Conservation (phyloP, 768 basidiomycete species). For the Lactarius vividus region DNA sequence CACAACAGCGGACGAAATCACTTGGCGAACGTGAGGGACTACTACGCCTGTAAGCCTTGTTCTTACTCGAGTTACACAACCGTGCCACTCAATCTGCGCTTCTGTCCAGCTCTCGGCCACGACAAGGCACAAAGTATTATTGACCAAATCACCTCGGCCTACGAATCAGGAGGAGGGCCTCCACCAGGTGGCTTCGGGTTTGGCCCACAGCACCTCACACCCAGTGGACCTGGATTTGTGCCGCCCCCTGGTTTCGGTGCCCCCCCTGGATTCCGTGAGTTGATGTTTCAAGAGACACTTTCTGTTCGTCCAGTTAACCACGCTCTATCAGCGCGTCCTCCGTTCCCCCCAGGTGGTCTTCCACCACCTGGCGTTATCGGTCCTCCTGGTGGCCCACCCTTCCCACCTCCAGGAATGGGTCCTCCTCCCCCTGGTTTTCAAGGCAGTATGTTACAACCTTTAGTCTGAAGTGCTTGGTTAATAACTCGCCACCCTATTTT, state of each 20-base stretch:
- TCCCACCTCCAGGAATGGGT: conserved; percentile 57
- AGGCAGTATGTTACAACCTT: conserved; percentile 41
- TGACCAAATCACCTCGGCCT: conserved; percentile 94
- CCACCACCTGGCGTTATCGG: conserved; percentile 49
- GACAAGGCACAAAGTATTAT: conserved; percentile 98
- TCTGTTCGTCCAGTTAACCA: neutral
- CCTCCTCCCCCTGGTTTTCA: conserved; percentile 44
- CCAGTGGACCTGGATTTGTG: conserved; percentile 42
- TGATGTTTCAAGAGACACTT: neutral
- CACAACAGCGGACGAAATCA: conserved; percentile 99
- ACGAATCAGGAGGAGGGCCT: conserved; percentile 82
- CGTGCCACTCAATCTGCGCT: conserved; percentile 23
- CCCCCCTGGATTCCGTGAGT: conserved; percentile 26
- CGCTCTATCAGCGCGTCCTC: conserved; percentile 51
- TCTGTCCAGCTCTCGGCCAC: conserved; percentile 69
- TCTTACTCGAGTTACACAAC: neutral
- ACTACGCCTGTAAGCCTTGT: conserved; percentile 74
- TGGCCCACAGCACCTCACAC: conserved; percentile 72
- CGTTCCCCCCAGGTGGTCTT: conserved; percentile 53
- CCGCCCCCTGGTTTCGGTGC: conserved; percentile 53
- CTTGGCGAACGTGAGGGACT: conserved; percentile 92
- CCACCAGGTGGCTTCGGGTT: conserved; percentile 88
- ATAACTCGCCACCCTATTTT: neutral
- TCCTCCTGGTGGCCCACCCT: conserved; percentile 65
- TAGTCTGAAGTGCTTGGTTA: neutral